Percentiles rank a stretch among this genome's conserved stretches.
These are phyloP conservation scores for Andrographis paniculata DNA, from an alignment of 305 asterid species.

Conservation along the genomic window DNA sequence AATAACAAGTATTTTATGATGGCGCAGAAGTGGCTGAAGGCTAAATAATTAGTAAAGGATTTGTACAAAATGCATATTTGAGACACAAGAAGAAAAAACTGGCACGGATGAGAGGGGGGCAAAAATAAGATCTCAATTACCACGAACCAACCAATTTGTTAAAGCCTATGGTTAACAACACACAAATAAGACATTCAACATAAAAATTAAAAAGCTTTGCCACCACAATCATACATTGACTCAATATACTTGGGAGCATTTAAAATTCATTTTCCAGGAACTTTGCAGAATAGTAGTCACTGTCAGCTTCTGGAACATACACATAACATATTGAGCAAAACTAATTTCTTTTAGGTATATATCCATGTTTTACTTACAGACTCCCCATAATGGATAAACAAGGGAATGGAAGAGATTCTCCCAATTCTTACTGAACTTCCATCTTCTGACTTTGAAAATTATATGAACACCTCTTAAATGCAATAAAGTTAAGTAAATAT, in stretches of 20 bases:
- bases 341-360: too few species aligned
- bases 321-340: not conserved
- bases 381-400: not conserved
- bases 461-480: not conserved
- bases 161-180: not conserved
- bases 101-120: not conserved
- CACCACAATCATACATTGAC: too few species aligned
- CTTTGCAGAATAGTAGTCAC: not conserved
- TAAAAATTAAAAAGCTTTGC: not conserved
- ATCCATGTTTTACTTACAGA: too few species aligned
- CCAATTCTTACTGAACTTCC: not conserved
- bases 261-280: not conserved
- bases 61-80: too few species aligned
- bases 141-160: too few species aligned
- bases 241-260: not conserved
- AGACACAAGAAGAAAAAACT: too few species aligned
- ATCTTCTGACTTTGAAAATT: not conserved
- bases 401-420: not conserved
- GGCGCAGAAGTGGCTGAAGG: too few species aligned
- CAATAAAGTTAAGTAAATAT: conserved; percentile 11
- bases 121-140: not conserved
- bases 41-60: too few species aligned
- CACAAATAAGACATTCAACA: not conserved
- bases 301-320: not conserved
- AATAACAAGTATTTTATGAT: too few species aligned